phyloP scores from a whole-genome alignment of 495 filamentous ascomycete species.

The Xylaria longipes region DNA sequence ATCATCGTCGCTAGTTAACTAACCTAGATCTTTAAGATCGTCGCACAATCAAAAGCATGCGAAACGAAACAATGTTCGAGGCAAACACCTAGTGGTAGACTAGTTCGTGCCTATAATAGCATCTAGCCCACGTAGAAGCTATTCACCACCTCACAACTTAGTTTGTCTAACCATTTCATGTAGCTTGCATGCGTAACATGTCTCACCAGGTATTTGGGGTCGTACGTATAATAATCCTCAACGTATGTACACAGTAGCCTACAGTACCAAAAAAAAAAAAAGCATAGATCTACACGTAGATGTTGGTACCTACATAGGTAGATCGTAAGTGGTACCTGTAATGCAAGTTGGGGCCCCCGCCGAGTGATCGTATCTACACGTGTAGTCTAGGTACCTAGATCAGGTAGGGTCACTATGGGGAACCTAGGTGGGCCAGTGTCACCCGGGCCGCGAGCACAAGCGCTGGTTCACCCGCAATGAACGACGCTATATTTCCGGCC shows the following conservation, averaged over 20 bases:
- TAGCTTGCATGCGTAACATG: not conserved
- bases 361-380: not conserved
- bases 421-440: not conserved
- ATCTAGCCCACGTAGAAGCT: not conserved
- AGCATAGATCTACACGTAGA: not conserved
- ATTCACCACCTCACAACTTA: not conserved
- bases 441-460: not conserved
- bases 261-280: not conserved
- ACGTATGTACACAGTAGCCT: not conserved
- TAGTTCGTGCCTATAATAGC: not conserved
- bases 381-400: not conserved
- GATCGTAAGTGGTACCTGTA: not conserved
- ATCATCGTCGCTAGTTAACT: too few relatives aligned
- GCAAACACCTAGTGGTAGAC: not conserved
- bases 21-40: not conserved
- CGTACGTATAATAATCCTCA: not conserved
- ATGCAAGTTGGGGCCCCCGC: not conserved
- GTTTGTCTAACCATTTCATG: not conserved
- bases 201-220: not conserved
- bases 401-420: not conserved
- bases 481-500: too few relatives aligned
- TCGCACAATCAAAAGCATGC: constrained; percentile 6
- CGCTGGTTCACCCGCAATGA: too few relatives aligned
- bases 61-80: not conserved
- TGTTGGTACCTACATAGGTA: not conserved